phyloP scores from a whole-genome alignment of 345 rosid species.

The Corymbia maculata region DNA sequence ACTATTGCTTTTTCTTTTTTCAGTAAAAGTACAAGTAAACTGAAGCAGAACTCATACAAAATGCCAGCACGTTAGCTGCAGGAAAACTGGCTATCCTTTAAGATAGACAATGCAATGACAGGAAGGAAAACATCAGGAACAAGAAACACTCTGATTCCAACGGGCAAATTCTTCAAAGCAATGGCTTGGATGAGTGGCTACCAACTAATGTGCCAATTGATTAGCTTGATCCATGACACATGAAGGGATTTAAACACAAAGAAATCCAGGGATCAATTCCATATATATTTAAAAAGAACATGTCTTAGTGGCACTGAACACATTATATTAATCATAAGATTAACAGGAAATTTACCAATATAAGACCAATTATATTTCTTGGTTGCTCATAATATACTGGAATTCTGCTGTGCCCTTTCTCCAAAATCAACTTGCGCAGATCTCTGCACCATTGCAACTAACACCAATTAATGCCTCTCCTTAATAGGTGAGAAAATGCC shows the following conservation, averaged over 20 bases:
- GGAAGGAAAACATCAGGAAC: neutral
- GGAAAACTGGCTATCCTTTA: neutral
- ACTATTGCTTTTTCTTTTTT: neutral
- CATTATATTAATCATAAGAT: neutral
- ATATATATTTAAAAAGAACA: neutral
- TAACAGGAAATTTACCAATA: slow-evolving; percentile 25
- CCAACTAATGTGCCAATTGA: neutral
- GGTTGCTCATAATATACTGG: slow-evolving; percentile 53
- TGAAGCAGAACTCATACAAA: neutral
- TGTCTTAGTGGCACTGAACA: neutral
- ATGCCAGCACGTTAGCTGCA: neutral
- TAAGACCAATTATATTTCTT: slow-evolving; percentile 54
- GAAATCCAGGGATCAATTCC: neutral
- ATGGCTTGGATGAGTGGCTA: neutral
- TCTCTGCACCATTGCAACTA: slow-evolving; percentile 13
- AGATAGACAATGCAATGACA: neutral
- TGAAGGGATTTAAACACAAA: neutral
- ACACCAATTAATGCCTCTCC: neutral
- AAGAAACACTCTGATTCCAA: neutral
- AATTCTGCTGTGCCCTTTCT: slow-evolving; percentile 66
- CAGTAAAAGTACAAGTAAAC: neutral
- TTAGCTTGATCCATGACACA: neutral
- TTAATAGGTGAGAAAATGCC: neutral
- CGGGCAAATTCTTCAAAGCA: neutral
- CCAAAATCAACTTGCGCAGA: slow-evolving; percentile 43